A percentile compares a stretch with the other conserved stretches of the same genome.
Conservation (phyloP, 2,329 filamentous ascomycete species). For the Polytolypa hystricis region DNA sequence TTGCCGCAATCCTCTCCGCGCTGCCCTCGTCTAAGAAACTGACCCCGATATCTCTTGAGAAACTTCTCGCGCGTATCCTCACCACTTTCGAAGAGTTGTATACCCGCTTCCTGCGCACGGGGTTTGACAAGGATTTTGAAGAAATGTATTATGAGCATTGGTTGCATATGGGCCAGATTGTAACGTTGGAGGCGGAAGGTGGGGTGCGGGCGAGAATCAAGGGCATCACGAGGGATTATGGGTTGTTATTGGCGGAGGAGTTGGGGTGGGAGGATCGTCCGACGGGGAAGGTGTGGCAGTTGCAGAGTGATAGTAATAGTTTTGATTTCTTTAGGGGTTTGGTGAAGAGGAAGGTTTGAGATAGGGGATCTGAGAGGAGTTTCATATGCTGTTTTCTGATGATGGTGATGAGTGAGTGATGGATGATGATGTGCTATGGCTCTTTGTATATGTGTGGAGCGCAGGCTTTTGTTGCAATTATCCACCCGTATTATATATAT, state of each 20-base stretch:
- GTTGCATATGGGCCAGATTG: conserved; percentile 68
- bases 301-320: conserved; percentile 96
- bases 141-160: conserved; percentile 68
- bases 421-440: neutral
- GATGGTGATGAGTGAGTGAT: neutral
- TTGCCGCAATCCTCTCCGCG: conserved; percentile 55
- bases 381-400: neutral
- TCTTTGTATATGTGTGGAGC: neutral
- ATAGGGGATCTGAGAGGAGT: no score
- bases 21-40: conserved; percentile 28
- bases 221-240: conserved; percentile 88
- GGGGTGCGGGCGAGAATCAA: conserved; percentile 64
- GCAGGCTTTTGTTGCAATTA: neutral
- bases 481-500: no score
- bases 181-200: conserved; percentile 69
- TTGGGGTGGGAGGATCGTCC: conserved; percentile 58
- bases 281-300: conserved; percentile 66
- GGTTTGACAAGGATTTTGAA: conserved; percentile 66
- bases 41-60: conserved; percentile 59
- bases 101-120: conserved; percentile 57
- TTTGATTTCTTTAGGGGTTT: conserved; percentile 95
- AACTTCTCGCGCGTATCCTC: conserved; percentile 69
- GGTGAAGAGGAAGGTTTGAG: conserved; percentile 62
- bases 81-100: conserved; percentile 70
- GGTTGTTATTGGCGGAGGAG: conserved; percentile 75